Percentiles rank a stretch among this genome's conserved stretches.
These are phyloP conservation scores for Begonia peltatifolia DNA, from an alignment of 306 rosid genomes.

Conservation along the genomic window DNA sequence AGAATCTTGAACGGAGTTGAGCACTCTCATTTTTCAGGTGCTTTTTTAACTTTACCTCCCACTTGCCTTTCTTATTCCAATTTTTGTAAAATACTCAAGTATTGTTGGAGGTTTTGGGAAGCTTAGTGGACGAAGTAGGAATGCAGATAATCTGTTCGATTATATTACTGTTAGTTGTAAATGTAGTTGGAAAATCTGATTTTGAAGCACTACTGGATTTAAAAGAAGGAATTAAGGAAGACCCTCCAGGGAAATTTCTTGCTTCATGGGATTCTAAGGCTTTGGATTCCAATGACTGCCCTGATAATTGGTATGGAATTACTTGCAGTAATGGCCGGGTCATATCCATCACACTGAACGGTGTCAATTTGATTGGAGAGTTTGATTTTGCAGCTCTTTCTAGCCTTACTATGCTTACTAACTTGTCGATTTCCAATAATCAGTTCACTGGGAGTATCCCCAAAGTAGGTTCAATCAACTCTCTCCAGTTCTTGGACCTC, in stretches of 20 bases:
- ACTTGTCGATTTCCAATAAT: constrained; percentile 51
- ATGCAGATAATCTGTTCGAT: constrained; percentile 53
- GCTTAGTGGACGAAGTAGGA: constrained; percentile 29
- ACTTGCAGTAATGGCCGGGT: constrained; percentile 41
- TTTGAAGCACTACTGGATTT: constrained; percentile 50
- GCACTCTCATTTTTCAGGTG: neutral
- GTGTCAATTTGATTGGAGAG: constrained; percentile 51
- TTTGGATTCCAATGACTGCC: constrained; percentile 58
- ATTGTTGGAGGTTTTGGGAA: constrained; percentile 10
- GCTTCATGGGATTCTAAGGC: constrained; percentile 59
- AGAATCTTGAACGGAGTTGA: neutral
- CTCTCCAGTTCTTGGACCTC: constrained; percentile 48
- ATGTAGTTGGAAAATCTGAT: constrained; percentile 46
- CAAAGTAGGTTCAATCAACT: constrained; percentile 23
- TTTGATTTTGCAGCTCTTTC: constrained; percentile 38
- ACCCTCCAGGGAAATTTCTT: constrained; percentile 40
- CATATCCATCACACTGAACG: constrained; percentile 35
- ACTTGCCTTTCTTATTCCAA: neutral
- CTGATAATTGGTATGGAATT: constrained; percentile 55
- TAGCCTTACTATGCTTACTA: constrained; percentile 44
- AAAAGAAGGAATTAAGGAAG: constrained; percentile 43
- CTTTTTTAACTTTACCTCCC: constrained; percentile 1
- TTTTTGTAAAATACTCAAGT: constrained; percentile 1
- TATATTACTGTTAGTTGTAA: constrained; percentile 21
- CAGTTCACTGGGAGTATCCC: constrained; percentile 40